A percentile compares a stretch with the other conserved stretches of the same genome.
These are phyloP conservation scores for Psilocybe subaeruginosa DNA, from an alignment of 768 basidiomycete genomes.

Conservation along the genomic window DNA sequence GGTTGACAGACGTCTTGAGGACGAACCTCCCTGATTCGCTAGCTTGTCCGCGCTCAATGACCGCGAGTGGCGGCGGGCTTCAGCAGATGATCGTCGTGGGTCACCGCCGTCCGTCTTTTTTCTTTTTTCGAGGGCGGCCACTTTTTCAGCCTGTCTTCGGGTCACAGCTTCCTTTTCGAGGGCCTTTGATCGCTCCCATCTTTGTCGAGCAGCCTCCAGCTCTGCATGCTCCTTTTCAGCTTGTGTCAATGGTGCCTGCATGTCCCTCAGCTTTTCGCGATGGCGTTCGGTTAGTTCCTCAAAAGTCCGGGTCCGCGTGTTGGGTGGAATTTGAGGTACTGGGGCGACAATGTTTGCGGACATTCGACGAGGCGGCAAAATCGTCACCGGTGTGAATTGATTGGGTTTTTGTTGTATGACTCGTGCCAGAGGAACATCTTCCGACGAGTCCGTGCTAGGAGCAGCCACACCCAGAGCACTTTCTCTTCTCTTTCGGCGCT, in stretches of 20 bases:
- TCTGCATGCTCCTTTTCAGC: conserved; percentile 79
- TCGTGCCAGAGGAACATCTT: conserved; percentile 50
- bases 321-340: conserved; percentile 51
- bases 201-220: conserved; percentile 70
- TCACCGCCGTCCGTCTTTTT: conserved; percentile 38
- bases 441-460: conserved; percentile 44
- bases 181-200: conserved; percentile 82
- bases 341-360: conserved; percentile 41
- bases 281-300: conserved; percentile 89
- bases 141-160: conserved; percentile 74
- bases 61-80: conserved; percentile 45
- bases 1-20: conserved; percentile 69
- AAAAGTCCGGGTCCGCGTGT: conserved; percentile 70
- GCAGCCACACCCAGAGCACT: conserved; percentile 55
- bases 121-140: conserved; percentile 54
- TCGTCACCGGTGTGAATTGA: conserved; percentile 38
- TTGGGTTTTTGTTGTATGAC: conserved; percentile 29
- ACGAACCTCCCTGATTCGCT: conserved; percentile 45
- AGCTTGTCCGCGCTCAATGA: conserved; percentile 68
- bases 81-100: conserved; percentile 24
- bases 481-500: conserved; percentile 72
- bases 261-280: conserved; percentile 76
- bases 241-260: conserved; percentile 86
- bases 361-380: conserved; percentile 49
- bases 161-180: conserved; percentile 76